Evolutionary conservation across 139 green algal genomes (phyloP).

Genomic region (Micromonas commoda): DNA sequence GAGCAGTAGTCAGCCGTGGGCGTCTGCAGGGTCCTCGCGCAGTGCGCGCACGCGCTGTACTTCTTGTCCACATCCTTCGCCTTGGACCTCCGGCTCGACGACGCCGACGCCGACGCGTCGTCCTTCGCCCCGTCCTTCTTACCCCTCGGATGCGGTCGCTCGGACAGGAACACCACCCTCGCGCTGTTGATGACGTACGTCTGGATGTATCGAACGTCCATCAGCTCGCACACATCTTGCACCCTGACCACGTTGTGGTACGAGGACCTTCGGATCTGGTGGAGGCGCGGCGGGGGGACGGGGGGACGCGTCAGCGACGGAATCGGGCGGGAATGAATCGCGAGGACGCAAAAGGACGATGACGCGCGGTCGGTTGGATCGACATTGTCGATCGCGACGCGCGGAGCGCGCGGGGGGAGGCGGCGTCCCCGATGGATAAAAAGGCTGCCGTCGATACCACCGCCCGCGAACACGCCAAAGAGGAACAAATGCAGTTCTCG

Average conservation of each 20-base stretch:
- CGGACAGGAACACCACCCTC: constrained; percentile 66
- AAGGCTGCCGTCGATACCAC: background rate
- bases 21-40: background rate
- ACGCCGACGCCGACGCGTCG: no score
- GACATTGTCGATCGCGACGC: background rate
- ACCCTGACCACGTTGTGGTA: constrained; percentile 82
- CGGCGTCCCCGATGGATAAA: background rate
- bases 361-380: background rate
- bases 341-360: background rate
- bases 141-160: background rate
- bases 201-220: constrained; percentile 62
- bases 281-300: background rate
- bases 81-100: background rate
- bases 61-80: background rate
- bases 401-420: background rate
- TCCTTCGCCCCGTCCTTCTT: no score
- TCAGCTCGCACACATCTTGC: constrained; percentile 46
- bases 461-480: background rate
- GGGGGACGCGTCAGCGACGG: background rate
- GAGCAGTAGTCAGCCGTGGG: constrained; percentile 2
- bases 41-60: constrained; percentile 11
- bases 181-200: constrained; percentile 76
- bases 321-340: background rate
- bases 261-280: constrained; percentile 39
- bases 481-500: no score